Evolutionary conservation across 176 grass and related monocot species (phyloP).

Genomic region (Melocanna baccifera): DNA sequence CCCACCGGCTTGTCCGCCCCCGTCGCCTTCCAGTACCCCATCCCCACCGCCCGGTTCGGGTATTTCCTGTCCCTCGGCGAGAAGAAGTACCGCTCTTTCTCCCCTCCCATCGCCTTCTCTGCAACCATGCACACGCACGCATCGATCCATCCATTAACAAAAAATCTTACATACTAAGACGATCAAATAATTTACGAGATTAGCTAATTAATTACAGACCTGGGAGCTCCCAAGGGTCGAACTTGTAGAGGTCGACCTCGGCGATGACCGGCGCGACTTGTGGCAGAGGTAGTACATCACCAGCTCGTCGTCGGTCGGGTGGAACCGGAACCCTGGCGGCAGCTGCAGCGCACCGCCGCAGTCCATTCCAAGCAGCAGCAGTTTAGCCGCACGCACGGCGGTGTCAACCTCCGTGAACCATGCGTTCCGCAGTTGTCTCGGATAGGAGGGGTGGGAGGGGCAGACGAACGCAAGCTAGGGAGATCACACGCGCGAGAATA

Average conservation of each 20-base stretch:
- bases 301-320: conserved; percentile 91
- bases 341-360: conserved; percentile 62
- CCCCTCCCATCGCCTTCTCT: conserved; percentile 59
- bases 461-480: too few species aligned
- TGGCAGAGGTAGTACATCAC: conserved; percentile 82
- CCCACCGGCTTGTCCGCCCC: conserved; percentile 91
- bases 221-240: conserved; percentile 69
- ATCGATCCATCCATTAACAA: neutral
- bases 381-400: too few species aligned
- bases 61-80: conserved; percentile 82
- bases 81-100: conserved; percentile 98
- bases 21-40: conserved; percentile 93
- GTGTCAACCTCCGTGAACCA: too few species aligned
- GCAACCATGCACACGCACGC: neutral
- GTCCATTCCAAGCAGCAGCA: conserved; percentile 36
- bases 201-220: neutral
- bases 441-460: too few species aligned
- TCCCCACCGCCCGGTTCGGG: conserved; percentile 72
- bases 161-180: neutral
- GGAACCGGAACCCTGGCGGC: conserved; percentile 88
- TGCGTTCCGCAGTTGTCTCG: too few species aligned
- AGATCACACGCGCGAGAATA: too few species aligned
- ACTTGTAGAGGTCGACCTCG: conserved; percentile 84
- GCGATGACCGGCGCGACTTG: conserved; percentile 59
- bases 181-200: neutral